Base-by-base conservation (phyloP, 2,329 filamentous ascomycete species). In the Talaromyces islandicus region DNA sequence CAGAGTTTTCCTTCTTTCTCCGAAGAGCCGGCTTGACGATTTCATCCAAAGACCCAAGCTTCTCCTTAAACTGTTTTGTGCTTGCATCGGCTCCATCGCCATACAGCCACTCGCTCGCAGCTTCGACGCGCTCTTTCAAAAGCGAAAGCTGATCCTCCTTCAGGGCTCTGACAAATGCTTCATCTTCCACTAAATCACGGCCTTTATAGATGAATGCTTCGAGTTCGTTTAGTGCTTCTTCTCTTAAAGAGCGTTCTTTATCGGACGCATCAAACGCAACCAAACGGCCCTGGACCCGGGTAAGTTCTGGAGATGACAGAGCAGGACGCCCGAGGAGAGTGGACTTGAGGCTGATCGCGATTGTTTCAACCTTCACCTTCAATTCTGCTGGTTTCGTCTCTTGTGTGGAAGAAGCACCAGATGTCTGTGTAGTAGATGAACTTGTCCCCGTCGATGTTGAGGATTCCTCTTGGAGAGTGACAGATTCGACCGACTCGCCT, bases 181-280 rank as follows among this genome's bases (percentile, higher is more conserved):
- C 86, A 62, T 88, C 88, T 48, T 91, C 88, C 1, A 97, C 81
- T 51, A 96, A 82, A 73, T 97, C 92, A 27, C 92, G 88, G 29
- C 90, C 85, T 69, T 87, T 88, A 81, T 99, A 99, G 14, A 93
- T 96, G 75, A 89, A 97, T 12, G 84, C 88, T 75, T 99, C 94
- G n/a, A 99, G 85, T 65, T 90, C 88, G 76, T 97, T 99, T 60
- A 97, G 80, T 0, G 90, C 86, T 73, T 97, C 93, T 72, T 97
- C 92, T 32, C 92, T 86, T 60, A 86, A 80, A 38, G 86, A 77
- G 56, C 92, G 89, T 29, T 88, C 85, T 66, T 84, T 85, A 75
- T 99, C 94, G 2, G 93, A 96, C 27, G 84, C 81, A 66, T 95
- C 91, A 68, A 99, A 97, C 4, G 91, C 88, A 68, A 86, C 83